These are phyloP conservation scores for Paecilomyces formosus DNA, from an alignment of 2,329 filamentous ascomycete genomes.

Conservation along the genomic window DNA sequence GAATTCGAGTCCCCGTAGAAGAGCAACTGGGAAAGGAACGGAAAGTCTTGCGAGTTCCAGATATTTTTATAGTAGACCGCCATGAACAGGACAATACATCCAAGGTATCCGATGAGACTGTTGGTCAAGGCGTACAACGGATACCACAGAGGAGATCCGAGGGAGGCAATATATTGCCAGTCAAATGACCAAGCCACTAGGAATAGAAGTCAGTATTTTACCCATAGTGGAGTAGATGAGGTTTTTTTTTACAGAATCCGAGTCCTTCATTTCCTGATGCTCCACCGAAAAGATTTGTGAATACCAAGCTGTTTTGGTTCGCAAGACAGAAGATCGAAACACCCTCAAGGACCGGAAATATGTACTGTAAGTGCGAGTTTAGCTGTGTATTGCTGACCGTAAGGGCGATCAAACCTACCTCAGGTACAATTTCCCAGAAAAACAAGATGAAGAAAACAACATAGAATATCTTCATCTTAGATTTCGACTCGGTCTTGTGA, in stretches of 20 bases:
- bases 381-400: background rate
- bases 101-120: constrained; percentile 29
- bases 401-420: constrained; percentile 9
- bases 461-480: constrained; percentile 19
- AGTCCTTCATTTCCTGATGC: constrained; percentile 40
- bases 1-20: constrained; percentile 32
- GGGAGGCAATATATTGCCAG: constrained; percentile 38
- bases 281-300: constrained; percentile 47
- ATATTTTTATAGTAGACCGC: constrained; percentile 38
- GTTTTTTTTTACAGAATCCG: constrained; percentile 23
- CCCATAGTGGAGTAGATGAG: background rate
- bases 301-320: constrained; percentile 33
- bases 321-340: constrained; percentile 42
- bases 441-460: constrained; percentile 28
- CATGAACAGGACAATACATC: constrained; percentile 30
- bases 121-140: constrained; percentile 34
- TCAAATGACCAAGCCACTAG: constrained; percentile 34
- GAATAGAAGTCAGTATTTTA: background rate
- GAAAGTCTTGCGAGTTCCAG: constrained; percentile 31
- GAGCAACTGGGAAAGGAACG: constrained; percentile 37
- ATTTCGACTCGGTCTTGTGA: constrained; percentile 29
- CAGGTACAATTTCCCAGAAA: constrained; percentile 43
- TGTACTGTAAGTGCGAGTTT: constrained; percentile 18
- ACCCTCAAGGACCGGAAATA: constrained; percentile 37
- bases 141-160: constrained; percentile 27